These are phyloP conservation scores for Aspergillus carlsbadensis DNA, from an alignment of 495 filamentous ascomycete genomes.

Conservation along the genomic window DNA sequence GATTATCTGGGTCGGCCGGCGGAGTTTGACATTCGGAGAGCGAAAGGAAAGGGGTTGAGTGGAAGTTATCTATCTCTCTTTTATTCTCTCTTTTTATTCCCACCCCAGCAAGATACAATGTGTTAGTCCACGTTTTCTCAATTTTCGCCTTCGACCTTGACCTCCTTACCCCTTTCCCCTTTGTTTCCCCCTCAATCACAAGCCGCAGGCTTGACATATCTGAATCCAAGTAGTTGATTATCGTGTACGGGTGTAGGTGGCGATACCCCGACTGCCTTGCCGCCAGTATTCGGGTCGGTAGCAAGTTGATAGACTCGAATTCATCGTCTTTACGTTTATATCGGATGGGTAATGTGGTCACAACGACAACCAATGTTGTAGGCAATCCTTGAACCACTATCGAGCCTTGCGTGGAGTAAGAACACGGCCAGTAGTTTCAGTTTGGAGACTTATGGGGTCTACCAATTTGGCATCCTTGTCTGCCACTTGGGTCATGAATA, in stretches of 20 bases:
- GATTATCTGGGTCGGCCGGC: conserved; percentile 44
- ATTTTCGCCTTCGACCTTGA: conserved; percentile 27
- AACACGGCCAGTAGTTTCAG: too few relatives aligned
- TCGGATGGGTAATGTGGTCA: too few relatives aligned
- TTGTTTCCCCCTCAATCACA: conserved; percentile 15
- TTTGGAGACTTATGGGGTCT: too few relatives aligned
- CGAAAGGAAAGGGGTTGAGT: conserved; percentile 47
- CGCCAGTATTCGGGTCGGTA: too few relatives aligned
- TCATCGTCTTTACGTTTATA: too few relatives aligned
- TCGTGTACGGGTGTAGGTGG: neutral
- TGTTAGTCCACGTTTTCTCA: conserved; percentile 33
- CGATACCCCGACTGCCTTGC: too few relatives aligned
- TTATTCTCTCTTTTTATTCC: conserved; percentile 48
- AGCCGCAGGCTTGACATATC: conserved; percentile 17
- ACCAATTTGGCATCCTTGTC: too few relatives aligned
- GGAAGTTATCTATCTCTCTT: conserved; percentile 52
- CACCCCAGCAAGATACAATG: conserved; percentile 51
- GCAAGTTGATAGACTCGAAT: too few relatives aligned
- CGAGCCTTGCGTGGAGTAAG: too few relatives aligned
- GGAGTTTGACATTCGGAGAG: conserved; percentile 55
- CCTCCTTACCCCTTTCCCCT: conserved; percentile 12
- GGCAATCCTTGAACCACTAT: too few relatives aligned
- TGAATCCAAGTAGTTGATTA: conserved; percentile 21
- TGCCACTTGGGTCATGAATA: too few relatives aligned
- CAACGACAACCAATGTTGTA: too few relatives aligned